Base-by-base conservation (phyloP, 2,329 filamentous ascomycete species). In the Scedosporium dehoogii region DNA sequence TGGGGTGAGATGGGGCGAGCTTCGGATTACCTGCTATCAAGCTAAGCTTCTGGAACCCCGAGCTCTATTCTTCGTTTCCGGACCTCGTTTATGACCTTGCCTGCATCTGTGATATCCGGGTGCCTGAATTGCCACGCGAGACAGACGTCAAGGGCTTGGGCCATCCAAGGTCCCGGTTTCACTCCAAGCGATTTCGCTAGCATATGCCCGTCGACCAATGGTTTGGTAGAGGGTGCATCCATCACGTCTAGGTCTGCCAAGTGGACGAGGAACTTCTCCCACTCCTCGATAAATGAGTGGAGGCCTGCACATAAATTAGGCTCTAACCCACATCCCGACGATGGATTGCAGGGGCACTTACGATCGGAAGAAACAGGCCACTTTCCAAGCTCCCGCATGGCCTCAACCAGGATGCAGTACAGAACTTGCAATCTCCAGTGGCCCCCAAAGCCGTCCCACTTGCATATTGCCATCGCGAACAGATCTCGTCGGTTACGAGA, bases 41-140 rank as follows among this genome's bases (percentile, higher is more conserved):
- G 6, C 16, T 25, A 59, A 18, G 21, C 16, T 51, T 53, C 55
- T 10, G 62, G n/a, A 21, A 81, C 81, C 0, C 75, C 79, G 61
- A 89, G 69, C 69, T 88, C 84, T 25, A 76, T 72, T 64, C 75
- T 79, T 65, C 75, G 78, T 61, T 69, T 72, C 57, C 74, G 73
- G 25, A 91, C 80, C 69, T 87, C 84, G 57, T 86, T 80, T 61
- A 91, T 75, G 1, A 82, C 86, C 2, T 78, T 82, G 6, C 75
- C 69, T 6, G 79, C 73, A 65, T 92, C 87, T 3, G 80, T 83
- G 63, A 77, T 78, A 3, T 79, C 79, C 0, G 92, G 91, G 70
- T 97, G 85, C 44, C 90, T 83, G 60, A 97, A 81, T 74, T 97
- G 94, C 92, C 92, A 97, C 64, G 86, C 86, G 73, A 96, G 84